Base-by-base conservation (phyloP, 2,329 filamentous ascomycete genomes). In the Ascochyta pisi region DNA sequence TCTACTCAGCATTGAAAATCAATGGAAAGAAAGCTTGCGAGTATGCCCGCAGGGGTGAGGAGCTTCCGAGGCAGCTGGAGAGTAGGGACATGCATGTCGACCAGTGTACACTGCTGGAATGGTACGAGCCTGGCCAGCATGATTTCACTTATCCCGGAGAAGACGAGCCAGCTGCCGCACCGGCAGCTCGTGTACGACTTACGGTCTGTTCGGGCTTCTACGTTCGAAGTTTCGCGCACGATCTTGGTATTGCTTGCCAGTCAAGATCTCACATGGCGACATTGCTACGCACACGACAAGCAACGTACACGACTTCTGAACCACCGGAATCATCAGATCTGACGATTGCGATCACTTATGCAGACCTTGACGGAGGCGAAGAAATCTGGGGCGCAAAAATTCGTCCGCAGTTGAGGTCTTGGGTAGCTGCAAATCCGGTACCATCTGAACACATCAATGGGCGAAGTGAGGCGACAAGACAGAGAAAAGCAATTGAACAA, bases 151-250 rank as follows among this genome's bases (percentile, higher is more conserved):
- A 56, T 29, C 62, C 60, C 1, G 58, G 57, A 4, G 56, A 60
- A 7, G 6, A 50, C 6, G n/a, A 24, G 7, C 53, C 58, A 1
- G 58, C 60, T n/a, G 26, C 49, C 27, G 61, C 52, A 12, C 67
- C 69, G 4, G 68, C 66, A 4, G 69, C 45, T 3, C 59, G 55
- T 12, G 62, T 72, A 3, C 48, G 55, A 10, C 60, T 73, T 2
- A 69, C 59, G 0, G 70, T 73, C 0, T 66, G 56, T 27, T 71
- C 69, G 10, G 70, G 70, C 0, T 73, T 73, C 55, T 73, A 73
- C 24, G 70, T 73, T 0, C 64, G 70, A 8, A 73, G 70, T 53
- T 73, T 73, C 26, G 69, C 67, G 23, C 64, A 72, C 34, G 69
- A 73, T 56, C 58, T 73, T 1, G 70, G 70, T 6, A 40, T 67